phyloP scores from a whole-genome alignment of 2,329 filamentous ascomycete species.

The Penicillium sp. region DNA sequence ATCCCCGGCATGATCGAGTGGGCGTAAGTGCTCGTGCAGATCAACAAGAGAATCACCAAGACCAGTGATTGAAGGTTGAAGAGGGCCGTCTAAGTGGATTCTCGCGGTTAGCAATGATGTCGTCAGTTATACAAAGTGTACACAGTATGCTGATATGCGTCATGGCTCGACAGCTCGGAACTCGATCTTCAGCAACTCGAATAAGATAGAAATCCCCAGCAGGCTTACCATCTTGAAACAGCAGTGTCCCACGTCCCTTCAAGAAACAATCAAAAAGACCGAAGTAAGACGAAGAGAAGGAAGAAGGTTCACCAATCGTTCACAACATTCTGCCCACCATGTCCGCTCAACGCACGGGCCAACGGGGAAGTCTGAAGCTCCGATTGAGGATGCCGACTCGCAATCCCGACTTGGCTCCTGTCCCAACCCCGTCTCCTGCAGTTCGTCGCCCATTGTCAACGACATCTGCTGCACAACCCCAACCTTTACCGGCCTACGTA shows the following conservation, averaged over 20 bases:
- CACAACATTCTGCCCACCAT: slow-evolving; percentile 22
- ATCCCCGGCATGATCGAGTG: slow-evolving; percentile 87
- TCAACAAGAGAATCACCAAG: slow-evolving; percentile 88
- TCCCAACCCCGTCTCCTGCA: neutral
- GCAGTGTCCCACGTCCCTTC: neutral
- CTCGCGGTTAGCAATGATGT: slow-evolving; percentile 13
- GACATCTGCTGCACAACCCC: neutral
- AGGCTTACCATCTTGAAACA: slow-evolving; percentile 33
- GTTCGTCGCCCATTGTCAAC: neutral
- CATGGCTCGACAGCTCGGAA: slow-evolving; percentile 2
- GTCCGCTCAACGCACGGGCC: slow-evolving; percentile 24
- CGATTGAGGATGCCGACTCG: neutral
- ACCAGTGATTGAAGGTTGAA: slow-evolving; percentile 99
- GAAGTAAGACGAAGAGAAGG: neutral
- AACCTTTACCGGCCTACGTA: neutral
- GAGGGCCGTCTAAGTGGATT: slow-evolving; percentile 71
- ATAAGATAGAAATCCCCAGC: neutral
- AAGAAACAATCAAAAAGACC: neutral
- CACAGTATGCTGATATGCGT: slow-evolving; percentile 1
- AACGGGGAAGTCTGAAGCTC: neutral
- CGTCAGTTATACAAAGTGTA: slow-evolving; percentile 3
- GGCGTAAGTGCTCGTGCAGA: slow-evolving; percentile 93
- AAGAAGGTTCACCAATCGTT: slow-evolving; percentile 5
- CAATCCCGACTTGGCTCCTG: neutral
- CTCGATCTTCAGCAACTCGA: neutral